phyloP scores from a whole-genome alignment of 179 eudicot species.

The Nepenthes alata region DNA sequence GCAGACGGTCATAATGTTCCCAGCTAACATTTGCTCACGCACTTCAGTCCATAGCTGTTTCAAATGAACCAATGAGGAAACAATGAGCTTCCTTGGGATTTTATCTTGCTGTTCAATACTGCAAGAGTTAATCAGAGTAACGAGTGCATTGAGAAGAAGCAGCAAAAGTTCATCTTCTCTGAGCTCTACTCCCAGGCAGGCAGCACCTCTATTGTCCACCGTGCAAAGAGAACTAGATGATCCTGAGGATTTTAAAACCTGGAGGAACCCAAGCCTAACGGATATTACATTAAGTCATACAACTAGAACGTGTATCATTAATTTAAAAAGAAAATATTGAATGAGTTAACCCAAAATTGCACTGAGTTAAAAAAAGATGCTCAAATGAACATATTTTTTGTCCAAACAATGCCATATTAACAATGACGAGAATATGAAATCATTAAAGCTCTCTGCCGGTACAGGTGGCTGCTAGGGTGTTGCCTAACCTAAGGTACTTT shows the following conservation, averaged over 20 bases:
- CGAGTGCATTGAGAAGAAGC: slow-evolving; percentile 36
- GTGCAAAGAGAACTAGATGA: slow-evolving; percentile 16
- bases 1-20: slow-evolving; percentile 10
- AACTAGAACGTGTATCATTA: background rate
- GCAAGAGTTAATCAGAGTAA: slow-evolving; percentile 52
- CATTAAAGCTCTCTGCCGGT: too few species aligned
- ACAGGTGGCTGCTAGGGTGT: too few species aligned
- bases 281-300: slow-evolving; percentile 23
- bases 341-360: too few species aligned
- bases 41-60: slow-evolving; percentile 42
- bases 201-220: slow-evolving; percentile 19
- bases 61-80: slow-evolving; percentile 18
- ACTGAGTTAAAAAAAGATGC: too few species aligned
- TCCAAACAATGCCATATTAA: too few species aligned
- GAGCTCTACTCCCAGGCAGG: slow-evolving; percentile 24
- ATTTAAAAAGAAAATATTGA: background rate
- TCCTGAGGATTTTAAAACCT: slow-evolving; percentile 34
- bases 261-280: slow-evolving; percentile 54
- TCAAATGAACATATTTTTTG: too few species aligned
- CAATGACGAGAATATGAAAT: too few species aligned
- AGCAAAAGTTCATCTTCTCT: slow-evolving; percentile 34
- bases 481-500: too few species aligned
- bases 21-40: slow-evolving; percentile 23
- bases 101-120: slow-evolving; percentile 34
- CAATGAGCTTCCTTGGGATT: slow-evolving; percentile 27